Conservation (phyloP, 768 basidiomycete genomes). For the Trametes cubensis region DNA sequence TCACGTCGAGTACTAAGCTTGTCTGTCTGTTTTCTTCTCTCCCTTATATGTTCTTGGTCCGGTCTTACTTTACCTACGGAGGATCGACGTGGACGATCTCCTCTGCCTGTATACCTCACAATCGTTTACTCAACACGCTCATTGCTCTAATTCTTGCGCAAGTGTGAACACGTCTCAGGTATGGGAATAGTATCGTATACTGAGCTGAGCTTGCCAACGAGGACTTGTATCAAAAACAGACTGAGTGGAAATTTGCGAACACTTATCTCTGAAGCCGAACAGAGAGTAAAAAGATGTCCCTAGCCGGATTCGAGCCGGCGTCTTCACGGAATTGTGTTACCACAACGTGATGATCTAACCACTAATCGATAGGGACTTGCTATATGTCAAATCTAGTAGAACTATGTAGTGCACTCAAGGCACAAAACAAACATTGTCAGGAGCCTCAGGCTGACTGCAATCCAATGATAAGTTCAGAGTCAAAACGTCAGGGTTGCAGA, state of each 20-base stretch:
- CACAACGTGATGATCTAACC: slow-evolving; percentile 31
- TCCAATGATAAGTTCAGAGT: no score
- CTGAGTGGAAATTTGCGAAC: no score
- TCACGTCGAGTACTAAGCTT: background rate
- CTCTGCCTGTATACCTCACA: slow-evolving; percentile 23
- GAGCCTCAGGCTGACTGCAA: no score
- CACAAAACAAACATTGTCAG: no score
- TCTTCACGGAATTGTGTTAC: slow-evolving; percentile 29
- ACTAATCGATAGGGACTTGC: slow-evolving; percentile 29
- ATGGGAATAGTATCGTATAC: no score
- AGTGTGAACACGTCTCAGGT: no score
- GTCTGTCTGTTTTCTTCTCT: slow-evolving; percentile 1
- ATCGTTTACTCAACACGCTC: slow-evolving; percentile 23
- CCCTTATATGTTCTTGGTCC: background rate
- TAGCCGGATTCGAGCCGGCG: slow-evolving; percentile 29
- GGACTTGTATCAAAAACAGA: no score
- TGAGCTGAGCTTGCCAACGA: no score
- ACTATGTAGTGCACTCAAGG: background rate
- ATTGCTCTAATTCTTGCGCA: background rate
- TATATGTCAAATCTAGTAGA: background rate
- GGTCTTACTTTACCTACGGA: background rate
- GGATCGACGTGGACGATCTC: slow-evolving; percentile 8
- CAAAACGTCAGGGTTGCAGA: no score
- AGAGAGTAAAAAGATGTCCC: slow-evolving; percentile 18
- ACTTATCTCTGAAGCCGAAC: no score